Evolutionary conservation across 2,329 filamentous ascomycete species (phyloP), one percentile per base, ranked within the genome.

Genomic region (Hypoxylon sp.): DNA sequence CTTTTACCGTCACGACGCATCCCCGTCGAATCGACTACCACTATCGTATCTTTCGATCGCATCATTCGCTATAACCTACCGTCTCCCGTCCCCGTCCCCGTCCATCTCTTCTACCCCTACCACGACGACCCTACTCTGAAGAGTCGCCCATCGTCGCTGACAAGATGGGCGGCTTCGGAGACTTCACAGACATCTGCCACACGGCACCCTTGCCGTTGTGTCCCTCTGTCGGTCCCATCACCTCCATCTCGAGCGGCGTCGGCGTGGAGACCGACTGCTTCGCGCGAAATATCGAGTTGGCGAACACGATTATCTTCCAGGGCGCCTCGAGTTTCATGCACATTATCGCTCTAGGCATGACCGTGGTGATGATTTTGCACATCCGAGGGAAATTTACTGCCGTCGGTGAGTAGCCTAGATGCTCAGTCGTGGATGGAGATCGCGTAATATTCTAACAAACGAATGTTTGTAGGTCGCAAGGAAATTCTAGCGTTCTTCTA

Each of bases 281-380:
- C 83, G 93, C 96, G 66, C 91, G 96, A 66, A 97, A 96, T 77
- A 95, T 99, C 81, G 95, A 98, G 82, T 82, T 98, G 73, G 96
- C 95, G 74, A 99, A 99, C 83, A 99, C 96, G 44, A 95, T 98
- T 83, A 99, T 99, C 78, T 99, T 99, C 80, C 91, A 98, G 82
- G 93, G 91, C 78, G 96, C 95, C 30, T 90, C 94, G 22, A 93
- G 93, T 69, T 94, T 95, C 78, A 93, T 96, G 83, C 96, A 99
- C 81, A 98, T 99, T 73, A 84, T 92, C 64, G 93, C 95, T 13
- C 85, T 99, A 66, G 85, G 90, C 75, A 98, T 99, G 95, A 97
- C 94, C 3, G 92, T 95, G 7, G 91, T 97, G 77, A 99, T 99
- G 96, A 94, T 99, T 69, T 86, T 99, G 72, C 96, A 99, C 81